Evolutionary conservation across 2,329 filamentous ascomycete genomes (phyloP).

Genomic region (Talaromyces sp.): DNA sequence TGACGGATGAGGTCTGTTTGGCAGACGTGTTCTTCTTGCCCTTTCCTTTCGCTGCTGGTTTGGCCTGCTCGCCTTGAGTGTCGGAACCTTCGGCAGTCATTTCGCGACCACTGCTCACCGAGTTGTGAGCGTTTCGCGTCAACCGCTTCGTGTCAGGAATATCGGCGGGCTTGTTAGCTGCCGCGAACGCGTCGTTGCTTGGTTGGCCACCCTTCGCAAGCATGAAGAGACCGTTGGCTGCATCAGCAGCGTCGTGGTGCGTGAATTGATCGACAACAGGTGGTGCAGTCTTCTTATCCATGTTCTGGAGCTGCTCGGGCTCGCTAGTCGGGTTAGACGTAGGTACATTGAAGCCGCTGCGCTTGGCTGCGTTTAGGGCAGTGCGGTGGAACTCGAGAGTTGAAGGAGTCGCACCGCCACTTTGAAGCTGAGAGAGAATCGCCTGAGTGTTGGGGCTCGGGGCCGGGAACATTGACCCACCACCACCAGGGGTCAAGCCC

Average conservation of each 20-base stretch:
- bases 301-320: constrained; percentile 29
- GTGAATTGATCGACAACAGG: constrained; percentile 68
- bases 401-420: constrained; percentile 80
- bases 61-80: constrained; percentile 65
- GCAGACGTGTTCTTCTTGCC: constrained; percentile 63
- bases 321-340: constrained; percentile 44
- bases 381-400: constrained; percentile 95
- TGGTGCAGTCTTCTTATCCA: constrained; percentile 43
- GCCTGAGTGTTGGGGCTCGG: constrained; percentile 84
- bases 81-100: constrained; percentile 70
- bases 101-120: constrained; percentile 62
- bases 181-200: constrained; percentile 56
- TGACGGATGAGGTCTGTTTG: constrained; percentile 51
- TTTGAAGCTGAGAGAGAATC: constrained; percentile 74
- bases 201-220: constrained; percentile 67
- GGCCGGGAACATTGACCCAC: constrained; percentile 95
- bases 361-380: constrained; percentile 74
- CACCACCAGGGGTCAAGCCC: constrained; percentile 88
- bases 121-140: constrained; percentile 45
- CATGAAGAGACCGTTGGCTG: constrained; percentile 90
- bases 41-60: constrained; percentile 64
- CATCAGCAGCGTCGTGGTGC: constrained; percentile 87
- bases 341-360: constrained; percentile 48
- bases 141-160: constrained; percentile 40
- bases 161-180: constrained; percentile 38